Conservation (phyloP, 306 rosid species). For the Cicer judaicum region DNA sequence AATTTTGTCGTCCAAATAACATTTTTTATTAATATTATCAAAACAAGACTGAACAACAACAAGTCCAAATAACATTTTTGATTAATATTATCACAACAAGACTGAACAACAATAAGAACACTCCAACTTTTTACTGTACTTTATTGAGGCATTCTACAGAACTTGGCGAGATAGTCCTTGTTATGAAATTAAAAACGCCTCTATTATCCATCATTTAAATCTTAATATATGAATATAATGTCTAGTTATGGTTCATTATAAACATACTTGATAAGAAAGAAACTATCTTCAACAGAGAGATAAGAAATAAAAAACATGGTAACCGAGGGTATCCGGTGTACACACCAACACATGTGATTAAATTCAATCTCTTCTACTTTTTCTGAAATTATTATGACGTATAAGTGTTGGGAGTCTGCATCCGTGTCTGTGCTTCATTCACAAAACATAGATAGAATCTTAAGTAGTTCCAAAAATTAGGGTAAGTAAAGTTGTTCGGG, state of each 20-base stretch:
- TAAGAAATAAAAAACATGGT: background rate
- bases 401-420: too few relatives aligned
- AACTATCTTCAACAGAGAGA: background rate
- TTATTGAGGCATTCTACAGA: conserved; percentile 1
- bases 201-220: conserved; percentile 2
- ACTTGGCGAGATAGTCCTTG: background rate
- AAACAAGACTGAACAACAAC: background rate
- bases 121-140: background rate
- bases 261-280: background rate
- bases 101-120: background rate
- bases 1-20: too few relatives aligned
- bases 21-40: background rate
- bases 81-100: background rate
- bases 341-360: too few relatives aligned
- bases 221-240: background rate
- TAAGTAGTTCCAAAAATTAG: background rate
- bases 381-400: too few relatives aligned
- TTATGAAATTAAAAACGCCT: background rate
- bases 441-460: conserved; percentile 24
- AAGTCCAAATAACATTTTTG: background rate
- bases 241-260: background rate
- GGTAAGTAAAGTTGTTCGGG: conserved; percentile 4
- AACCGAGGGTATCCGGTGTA: too few relatives aligned
- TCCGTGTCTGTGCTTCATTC: too few relatives aligned
- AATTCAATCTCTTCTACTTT: too few relatives aligned